Evolutionary conservation across 345 rosid species (phyloP), one percentile per base, ranked within the genome.

Genomic region (Syzygium oleosum): DNA sequence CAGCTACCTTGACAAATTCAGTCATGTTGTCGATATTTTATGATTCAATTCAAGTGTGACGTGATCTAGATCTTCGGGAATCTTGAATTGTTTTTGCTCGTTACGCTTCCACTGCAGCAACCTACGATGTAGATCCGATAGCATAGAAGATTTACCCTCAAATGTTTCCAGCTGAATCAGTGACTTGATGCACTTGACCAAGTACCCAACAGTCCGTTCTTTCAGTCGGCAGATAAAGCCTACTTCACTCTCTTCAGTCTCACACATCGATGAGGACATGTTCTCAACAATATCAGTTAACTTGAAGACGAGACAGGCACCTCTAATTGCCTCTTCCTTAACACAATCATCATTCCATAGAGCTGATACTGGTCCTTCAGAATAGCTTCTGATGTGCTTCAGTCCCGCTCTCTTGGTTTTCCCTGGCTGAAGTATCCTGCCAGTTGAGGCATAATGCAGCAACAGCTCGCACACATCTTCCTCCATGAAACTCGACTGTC

Each of bases 391-490:
- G 46, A 23, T 84, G 87, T 91, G 91, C 79, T 89, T 93, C 51
- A 21, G 78, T 88, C 92, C 90, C 2, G 25, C 59, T 87, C 46
- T 34, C 55, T 84, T 56, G 19, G 87, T 61, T 89, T 87, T 90
- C 63, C 87, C 88, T 16, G 58, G 87, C 85, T 84, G 63, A 31
- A 89, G 83, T 61, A 90, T 84, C 85, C 89, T 91, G 59, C 97
- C 98, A 88, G 96, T 94, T 63, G 96, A 92, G 78, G 92, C 95
- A 88, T 92, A 95, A 88, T 95, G 97, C 91, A 97, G 89, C 56
- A 97, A 87, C 86, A 94, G 84, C 85, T 93, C 94, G 89, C 92
- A 94, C 84, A 89, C 95, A 68, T 90, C 93, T 84, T 94, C 95
- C 11, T 91, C 87, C 52, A 93, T 88, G 85, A 86, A 46, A 84